Base-by-base conservation (phyloP, 2,329 filamentous ascomycete genomes). In the Ophiosphaerella herpotricha region DNA sequence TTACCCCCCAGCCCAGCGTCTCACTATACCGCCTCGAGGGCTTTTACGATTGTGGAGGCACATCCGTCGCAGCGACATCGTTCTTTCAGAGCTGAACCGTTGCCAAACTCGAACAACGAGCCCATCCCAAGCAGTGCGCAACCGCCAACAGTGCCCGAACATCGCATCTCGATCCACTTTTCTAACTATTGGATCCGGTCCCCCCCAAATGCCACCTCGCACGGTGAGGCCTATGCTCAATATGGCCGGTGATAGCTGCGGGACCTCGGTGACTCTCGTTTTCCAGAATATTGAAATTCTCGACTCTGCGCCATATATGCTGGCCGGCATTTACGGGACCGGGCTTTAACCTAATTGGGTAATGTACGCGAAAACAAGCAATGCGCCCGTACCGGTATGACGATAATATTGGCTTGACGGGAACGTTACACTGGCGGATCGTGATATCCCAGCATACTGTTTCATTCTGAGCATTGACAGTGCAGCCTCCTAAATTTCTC, bases 251-350 rank as follows among this genome's bases (percentile, higher is more conserved):
- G 52, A 58, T 61, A 61, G 49, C 29, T 34, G 35, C 34, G 38
- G 39, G 43, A 13, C 33, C 36, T 57, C 46, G 39, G 43, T 50
- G 36, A 21, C 45, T 32, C 39, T 57, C 46, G 44, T 55, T 40
- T 50, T 39, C 40, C 51, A 43, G 46, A 46, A 50, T 52, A 48
- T 54, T 21, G 50, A 39, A 46, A 26, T 46, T 49, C 32, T 36
- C 46, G 42, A 32, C 14, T 29, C 31, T 46, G 46, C 61, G 58
- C 56, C 58, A 59, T 56, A 43, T 44, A 53, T 65, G 53, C 57
- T 65, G 54, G 61, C 58, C 34, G 59, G 60, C 63, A 60, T 53
- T 53, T 44, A 63, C 57, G 47, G 54, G 38, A 53, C 55, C 34
- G 12, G 26, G 31, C 37, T 41, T 54, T 51, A n/a, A 54, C 57